A percentile compares a stretch with the other conserved stretches of the same genome.
Evolutionary conservation across 139 green algal genomes (phyloP).

Genomic region (Coelastrella sp.): DNA sequence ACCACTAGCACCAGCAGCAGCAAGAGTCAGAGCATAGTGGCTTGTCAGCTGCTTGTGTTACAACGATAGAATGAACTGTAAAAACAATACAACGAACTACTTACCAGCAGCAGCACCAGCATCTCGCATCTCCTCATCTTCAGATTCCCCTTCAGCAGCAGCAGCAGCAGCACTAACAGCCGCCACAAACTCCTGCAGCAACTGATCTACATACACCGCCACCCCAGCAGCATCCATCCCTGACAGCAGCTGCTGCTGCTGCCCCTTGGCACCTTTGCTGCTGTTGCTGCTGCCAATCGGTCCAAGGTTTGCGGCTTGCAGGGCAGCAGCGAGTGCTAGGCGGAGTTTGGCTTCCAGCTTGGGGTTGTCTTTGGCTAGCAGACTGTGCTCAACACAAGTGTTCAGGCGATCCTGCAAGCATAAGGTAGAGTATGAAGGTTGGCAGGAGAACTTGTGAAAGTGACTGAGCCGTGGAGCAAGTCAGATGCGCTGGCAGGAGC

Average conservation of each 20-base stretch:
- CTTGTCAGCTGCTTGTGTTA: neutral
- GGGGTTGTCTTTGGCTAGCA: neutral
- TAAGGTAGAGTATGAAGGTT: too few relatives aligned
- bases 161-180: neutral
- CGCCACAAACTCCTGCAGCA: slow-evolving; percentile 60
- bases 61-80: neutral
- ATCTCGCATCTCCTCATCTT: slow-evolving; percentile 25
- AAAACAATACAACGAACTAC: neutral
- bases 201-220: slow-evolving; percentile 44
- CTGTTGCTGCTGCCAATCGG: neutral
- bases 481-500: too few relatives aligned
- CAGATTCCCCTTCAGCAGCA: slow-evolving; percentile 1
- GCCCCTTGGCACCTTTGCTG: neutral
- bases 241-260: slow-evolving; percentile 22
- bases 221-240: slow-evolving; percentile 63
- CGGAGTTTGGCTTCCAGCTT: slow-evolving; percentile 6
- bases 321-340: slow-evolving; percentile 47
- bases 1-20: too few relatives aligned
- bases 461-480: too few relatives aligned
- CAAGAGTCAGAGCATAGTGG: too few relatives aligned
- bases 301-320: slow-evolving; percentile 42
- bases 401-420: slow-evolving; percentile 47
- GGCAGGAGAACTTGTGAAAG: too few relatives aligned
- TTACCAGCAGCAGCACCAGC: neutral
- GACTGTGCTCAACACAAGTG: slow-evolving; percentile 21